phyloP scores from a whole-genome alignment of 2,329 filamentous ascomycete genomes.

The Pseudomassariella vexata region DNA sequence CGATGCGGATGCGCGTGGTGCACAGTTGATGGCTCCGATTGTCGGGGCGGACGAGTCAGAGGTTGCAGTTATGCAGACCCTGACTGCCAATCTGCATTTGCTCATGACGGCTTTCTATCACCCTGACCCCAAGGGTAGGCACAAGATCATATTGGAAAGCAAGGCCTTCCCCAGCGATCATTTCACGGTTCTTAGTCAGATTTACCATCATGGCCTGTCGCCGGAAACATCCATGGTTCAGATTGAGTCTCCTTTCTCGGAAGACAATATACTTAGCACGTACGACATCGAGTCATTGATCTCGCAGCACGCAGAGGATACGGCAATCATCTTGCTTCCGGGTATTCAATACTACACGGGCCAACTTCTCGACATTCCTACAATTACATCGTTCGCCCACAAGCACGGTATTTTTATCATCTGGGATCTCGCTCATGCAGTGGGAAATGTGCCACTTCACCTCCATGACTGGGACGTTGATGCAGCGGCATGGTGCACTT shows the following conservation, averaged over 20 bases:
- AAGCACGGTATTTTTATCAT: conserved; percentile 62
- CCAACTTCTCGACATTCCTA: conserved; percentile 68
- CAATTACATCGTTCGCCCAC: conserved; percentile 67
- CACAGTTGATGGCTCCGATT: conserved; percentile 61
- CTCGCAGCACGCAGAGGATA: conserved; percentile 56
- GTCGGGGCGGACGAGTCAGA: conserved; percentile 65
- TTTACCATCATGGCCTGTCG: conserved; percentile 60
- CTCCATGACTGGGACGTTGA: conserved; percentile 77
- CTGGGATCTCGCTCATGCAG: conserved; percentile 78
- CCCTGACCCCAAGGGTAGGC: conserved; percentile 50
- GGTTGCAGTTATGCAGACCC: conserved; percentile 73
- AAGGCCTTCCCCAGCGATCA: conserved; percentile 81
- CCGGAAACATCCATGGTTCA: conserved; percentile 62
- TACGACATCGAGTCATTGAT: conserved; percentile 63
- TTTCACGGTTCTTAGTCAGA: conserved; percentile 73
- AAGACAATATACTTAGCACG: conserved; percentile 53
- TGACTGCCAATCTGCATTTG: conserved; percentile 73
- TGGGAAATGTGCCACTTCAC: conserved; percentile 66
- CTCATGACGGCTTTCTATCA: conserved; percentile 75
- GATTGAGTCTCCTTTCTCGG: conserved; percentile 49
- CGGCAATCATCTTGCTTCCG: conserved; percentile 68
- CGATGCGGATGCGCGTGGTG: conserved; percentile 62
- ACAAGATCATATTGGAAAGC: conserved; percentile 73
- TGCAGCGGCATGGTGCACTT: conserved; percentile 73
- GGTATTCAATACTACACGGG: conserved; percentile 79